Conservation (phyloP, 1,139 yeast genomes). For the Candida pseudoviswanathii region DNA sequence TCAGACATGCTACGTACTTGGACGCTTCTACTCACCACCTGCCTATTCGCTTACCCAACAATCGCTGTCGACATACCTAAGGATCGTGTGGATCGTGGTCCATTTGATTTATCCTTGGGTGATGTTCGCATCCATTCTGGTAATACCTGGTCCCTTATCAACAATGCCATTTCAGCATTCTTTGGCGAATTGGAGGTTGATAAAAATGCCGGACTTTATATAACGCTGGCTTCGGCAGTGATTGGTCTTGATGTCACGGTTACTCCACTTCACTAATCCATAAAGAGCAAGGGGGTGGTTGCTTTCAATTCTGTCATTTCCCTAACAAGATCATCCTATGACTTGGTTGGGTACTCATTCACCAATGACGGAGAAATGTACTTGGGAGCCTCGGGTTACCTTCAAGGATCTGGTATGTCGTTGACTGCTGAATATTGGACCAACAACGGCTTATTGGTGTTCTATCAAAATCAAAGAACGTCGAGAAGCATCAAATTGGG, state of each 20-base stretch:
- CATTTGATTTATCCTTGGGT: constrained; percentile 22
- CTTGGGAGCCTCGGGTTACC: constrained; percentile 26
- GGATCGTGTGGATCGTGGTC: constrained; percentile 19
- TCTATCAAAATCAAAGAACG: constrained; percentile 24
- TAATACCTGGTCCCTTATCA: constrained; percentile 35
- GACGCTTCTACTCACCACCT: background rate
- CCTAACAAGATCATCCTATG: constrained; percentile 22
- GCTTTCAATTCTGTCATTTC: constrained; percentile 24
- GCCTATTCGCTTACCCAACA: background rate
- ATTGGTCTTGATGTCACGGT: constrained; percentile 17
- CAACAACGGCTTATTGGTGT: constrained; percentile 31
- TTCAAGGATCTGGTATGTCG: constrained; percentile 20
- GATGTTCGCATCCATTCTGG: constrained; percentile 26
- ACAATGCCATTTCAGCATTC: constrained; percentile 27
- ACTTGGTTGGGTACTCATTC: constrained; percentile 23
- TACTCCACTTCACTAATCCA: constrained; percentile 15
- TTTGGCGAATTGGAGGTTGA: constrained; percentile 23
- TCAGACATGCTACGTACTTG: background rate
- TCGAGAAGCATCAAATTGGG: constrained; percentile 26
- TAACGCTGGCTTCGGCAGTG: constrained; percentile 4
- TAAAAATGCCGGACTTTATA: constrained; percentile 27
- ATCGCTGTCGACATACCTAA: constrained; percentile 6
- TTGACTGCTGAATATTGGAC: constrained; percentile 25
- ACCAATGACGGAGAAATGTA: constrained; percentile 31
- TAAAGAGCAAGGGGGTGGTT: constrained; percentile 25